Evolutionary conservation across 805 yeast species (phyloP), one percentile per base, ranked within the genome.

Genomic region (Pichia ethanolica): DNA sequence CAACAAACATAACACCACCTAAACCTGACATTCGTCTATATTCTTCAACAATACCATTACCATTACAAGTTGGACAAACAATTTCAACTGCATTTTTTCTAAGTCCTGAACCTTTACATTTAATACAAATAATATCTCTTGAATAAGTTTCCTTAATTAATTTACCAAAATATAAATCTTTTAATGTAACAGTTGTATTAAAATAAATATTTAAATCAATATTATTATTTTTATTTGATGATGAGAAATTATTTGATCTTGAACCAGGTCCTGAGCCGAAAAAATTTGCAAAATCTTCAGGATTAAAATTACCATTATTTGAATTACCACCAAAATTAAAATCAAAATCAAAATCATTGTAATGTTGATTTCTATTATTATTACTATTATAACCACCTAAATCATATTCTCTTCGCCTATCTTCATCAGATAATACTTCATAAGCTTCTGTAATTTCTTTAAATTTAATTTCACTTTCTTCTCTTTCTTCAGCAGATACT

Each of bases 381-480:
- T 12, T 12, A 34, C 13, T 12, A 34, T 3, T 40, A 26, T 39
- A 44, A 8, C 61, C 61, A 39, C 53, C 55, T 33, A 45, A n/a
- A 60, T 85, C 90, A 60, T 83, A 85, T 42, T 78, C 73, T 37
- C 67, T 67, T 51, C 89, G 67, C 57, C 71, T 75, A 10, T 66
- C 73, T 35, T 82, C 95, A 63, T 90, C 95, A 32, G 80, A 78
- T 51, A 91, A 68, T 4, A 85, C 71, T 61, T 89, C 96, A 63
- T 91, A 91, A 0, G 98, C 98, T 53, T 83, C 85, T 20, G 83
- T 77, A 50, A 91, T 78, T 58, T 84, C 90, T 64, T 91, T 91
- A 68, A 91, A 91, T 61, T 75, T 78, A 53, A 76, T 70, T 65
- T 89, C 97, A 4, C 95, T 86, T 20, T 71, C 78, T 13, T 73